Evolutionary conservation across 2,329 filamentous ascomycete species (phyloP).

Genomic region (Endothia cerciana): DNA sequence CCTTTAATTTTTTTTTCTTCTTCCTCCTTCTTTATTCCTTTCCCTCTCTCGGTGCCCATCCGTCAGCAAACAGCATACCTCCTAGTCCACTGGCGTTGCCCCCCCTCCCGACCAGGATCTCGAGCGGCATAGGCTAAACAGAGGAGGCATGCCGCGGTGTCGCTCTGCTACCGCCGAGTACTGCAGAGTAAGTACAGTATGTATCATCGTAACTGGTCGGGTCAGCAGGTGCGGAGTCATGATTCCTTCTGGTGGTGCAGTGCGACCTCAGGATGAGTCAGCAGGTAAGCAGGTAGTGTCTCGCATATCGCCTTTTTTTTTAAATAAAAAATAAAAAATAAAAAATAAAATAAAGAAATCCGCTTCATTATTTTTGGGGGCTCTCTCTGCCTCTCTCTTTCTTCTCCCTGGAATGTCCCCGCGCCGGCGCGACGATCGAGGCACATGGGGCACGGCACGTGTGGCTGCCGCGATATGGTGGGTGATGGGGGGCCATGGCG

Average conservation of each 20-base stretch:
- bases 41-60: background rate
- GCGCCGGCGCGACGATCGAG: background rate
- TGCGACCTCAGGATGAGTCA: background rate
- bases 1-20: background rate
- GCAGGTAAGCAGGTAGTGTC: background rate
- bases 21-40: background rate
- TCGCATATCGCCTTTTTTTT: no score
- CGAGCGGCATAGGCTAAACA: background rate
- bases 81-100: background rate
- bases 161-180: no score
- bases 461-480: background rate
- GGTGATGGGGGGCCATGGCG: background rate
- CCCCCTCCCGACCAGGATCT: background rate
- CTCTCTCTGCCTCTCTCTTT: background rate
- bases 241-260: background rate
- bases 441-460: background rate
- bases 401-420: background rate
- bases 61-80: background rate
- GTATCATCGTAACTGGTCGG: background rate
- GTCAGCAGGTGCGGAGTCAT: slow-evolving; percentile 1
- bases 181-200: background rate
- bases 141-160: background rate
- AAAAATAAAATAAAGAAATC: no score
- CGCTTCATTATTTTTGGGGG: background rate
- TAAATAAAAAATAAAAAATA: no score